These are phyloP conservation scores for Ziziphus jujuba DNA, from an alignment of 306 rosid genomes.

Conservation along the genomic window DNA sequence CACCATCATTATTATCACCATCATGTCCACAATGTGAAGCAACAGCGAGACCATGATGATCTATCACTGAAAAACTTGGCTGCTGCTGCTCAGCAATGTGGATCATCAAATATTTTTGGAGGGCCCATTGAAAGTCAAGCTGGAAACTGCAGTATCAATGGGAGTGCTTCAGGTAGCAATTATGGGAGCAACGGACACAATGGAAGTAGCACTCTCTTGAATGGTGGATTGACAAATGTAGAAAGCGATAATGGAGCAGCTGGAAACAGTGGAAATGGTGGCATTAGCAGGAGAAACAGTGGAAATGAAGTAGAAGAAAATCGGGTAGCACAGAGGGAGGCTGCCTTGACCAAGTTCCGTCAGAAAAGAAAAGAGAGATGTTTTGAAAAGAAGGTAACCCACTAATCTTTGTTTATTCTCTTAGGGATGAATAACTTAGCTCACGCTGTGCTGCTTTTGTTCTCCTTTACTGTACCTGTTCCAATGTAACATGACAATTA, in stretches of 20 bases:
- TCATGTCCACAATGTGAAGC: slow-evolving; percentile 30
- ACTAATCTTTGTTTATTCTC: background rate
- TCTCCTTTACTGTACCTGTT: background rate
- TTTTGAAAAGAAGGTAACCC: slow-evolving; percentile 45
- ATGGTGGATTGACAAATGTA: slow-evolving; percentile 30
- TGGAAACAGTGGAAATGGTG: slow-evolving; percentile 40
- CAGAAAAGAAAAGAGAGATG: slow-evolving; percentile 47
- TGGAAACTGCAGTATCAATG: slow-evolving; percentile 36
- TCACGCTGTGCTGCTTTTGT: background rate
- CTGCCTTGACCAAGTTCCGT: slow-evolving; percentile 45
- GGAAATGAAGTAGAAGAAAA: slow-evolving; percentile 46
- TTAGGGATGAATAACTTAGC: background rate
- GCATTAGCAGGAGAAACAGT: slow-evolving; percentile 32
- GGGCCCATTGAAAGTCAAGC: slow-evolving; percentile 48
- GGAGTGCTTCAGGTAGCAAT: slow-evolving; percentile 52
- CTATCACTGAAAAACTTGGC: slow-evolving; percentile 34
- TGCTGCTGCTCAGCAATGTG: slow-evolving; percentile 43
- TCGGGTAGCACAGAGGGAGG: slow-evolving; percentile 44
- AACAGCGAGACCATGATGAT: slow-evolving; percentile 37
- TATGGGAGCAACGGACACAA: slow-evolving; percentile 62
- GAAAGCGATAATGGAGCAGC: slow-evolving; percentile 36
- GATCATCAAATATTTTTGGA: slow-evolving; percentile 48
- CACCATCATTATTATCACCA: slow-evolving; percentile 50
- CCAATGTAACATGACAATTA: background rate
- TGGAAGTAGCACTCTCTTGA: slow-evolving; percentile 42